A percentile compares a stretch with the other conserved stretches of the same genome.
These are phyloP conservation scores for Rhexocercosporidium sp. DNA, from an alignment of 2,329 filamentous ascomycete genomes.

Conservation along the genomic window DNA sequence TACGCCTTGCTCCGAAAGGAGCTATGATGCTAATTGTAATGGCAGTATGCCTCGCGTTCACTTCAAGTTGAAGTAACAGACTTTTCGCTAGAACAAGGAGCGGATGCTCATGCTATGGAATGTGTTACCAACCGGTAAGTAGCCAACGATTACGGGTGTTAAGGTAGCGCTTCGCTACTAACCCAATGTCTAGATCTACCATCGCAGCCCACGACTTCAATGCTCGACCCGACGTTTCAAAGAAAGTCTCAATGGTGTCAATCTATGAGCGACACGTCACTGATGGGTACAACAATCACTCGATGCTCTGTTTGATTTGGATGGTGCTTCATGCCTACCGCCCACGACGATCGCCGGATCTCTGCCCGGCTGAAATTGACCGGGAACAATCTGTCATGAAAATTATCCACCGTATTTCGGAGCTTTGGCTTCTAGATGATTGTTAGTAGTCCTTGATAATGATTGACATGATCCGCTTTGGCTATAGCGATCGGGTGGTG, in stretches of 20 bases:
- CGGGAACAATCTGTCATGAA: background rate
- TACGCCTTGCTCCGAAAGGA: background rate
- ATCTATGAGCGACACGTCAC: background rate
- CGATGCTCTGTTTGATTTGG: background rate
- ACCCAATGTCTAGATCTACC: background rate
- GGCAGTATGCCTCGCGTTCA: conserved; percentile 11
- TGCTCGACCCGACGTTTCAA: background rate
- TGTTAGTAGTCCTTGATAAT: background rate
- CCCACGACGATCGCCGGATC: background rate
- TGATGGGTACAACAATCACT: background rate
- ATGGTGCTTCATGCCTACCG: background rate
- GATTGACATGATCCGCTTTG: background rate
- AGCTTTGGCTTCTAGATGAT: background rate
- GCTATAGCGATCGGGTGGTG: background rate
- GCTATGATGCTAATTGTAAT: background rate
- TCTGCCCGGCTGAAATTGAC: background rate
- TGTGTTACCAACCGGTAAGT: background rate
- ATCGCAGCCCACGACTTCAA: background rate
- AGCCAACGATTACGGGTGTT: background rate
- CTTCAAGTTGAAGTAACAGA: conserved; percentile 17
- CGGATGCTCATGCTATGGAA: conserved; percentile 16
- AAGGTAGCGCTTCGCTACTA: background rate
- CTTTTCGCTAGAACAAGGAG: conserved; percentile 20
- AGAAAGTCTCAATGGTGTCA: background rate
- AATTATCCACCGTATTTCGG: background rate